Evolutionary conservation across 2,329 filamentous ascomycete species (phyloP).

Genomic region (Endocalyx cinctus): DNA sequence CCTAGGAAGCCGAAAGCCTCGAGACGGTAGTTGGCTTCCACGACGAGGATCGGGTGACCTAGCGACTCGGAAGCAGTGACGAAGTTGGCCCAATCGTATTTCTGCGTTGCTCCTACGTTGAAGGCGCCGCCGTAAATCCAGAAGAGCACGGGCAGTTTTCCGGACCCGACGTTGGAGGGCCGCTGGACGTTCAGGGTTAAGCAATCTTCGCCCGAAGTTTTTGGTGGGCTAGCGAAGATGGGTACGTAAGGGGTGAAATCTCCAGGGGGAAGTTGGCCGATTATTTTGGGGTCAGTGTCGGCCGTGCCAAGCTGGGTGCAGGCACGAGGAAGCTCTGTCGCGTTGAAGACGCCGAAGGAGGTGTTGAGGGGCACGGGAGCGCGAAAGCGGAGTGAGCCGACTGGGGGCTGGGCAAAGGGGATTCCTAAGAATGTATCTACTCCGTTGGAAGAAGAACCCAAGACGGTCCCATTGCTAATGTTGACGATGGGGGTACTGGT

Average conservation of each 20-base stretch:
- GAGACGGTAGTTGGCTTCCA: constrained; percentile 61
- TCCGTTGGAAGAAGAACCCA: not conserved
- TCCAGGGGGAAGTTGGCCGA: not conserved
- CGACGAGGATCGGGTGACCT: constrained; percentile 56
- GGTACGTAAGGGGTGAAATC: constrained; percentile 32
- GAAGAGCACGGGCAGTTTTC: constrained; percentile 50
- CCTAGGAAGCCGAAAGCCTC: constrained; percentile 60
- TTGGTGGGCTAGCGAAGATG: not conserved
- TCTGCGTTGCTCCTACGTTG: constrained; percentile 29
- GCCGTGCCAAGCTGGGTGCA: constrained; percentile 48
- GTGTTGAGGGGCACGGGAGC: not conserved
- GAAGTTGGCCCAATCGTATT: constrained; percentile 33
- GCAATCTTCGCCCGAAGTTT: constrained; percentile 42
- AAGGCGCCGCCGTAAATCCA: constrained; percentile 56
- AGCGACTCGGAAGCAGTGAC: constrained; percentile 31
- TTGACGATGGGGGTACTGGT: no score
- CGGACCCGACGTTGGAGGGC: constrained; percentile 36
- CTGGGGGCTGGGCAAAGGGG: not conserved
- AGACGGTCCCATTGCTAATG: constrained; percentile 5
- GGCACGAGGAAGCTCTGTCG: constrained; percentile 41
- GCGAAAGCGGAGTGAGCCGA: not conserved
- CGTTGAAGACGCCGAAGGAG: constrained; percentile 59
- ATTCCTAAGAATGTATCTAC: constrained; percentile 51
- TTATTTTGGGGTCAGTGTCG: constrained; percentile 50
- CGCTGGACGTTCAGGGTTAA: constrained; percentile 43